Evolutionary conservation across 805 yeast species (phyloP), one percentile per base, ranked within the genome.

Genomic region (Ogataea salicorniae): DNA sequence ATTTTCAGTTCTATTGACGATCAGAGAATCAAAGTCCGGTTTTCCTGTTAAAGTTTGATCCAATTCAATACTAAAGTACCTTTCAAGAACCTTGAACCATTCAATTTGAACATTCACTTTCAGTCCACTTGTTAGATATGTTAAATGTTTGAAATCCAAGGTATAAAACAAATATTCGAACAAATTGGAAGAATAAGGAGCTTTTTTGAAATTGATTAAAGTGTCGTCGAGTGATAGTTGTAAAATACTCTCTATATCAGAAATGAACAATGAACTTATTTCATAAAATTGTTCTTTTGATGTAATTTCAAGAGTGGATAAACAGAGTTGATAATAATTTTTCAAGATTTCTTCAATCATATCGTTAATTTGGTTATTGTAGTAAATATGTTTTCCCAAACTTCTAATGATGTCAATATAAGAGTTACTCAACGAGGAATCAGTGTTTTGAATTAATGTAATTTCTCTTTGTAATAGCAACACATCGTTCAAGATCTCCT

Each of bases 321-420:
- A 68, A n/a, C 18, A 15, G 44, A 39, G 59, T 55, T 47, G 68
- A 54, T 58, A 73, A 46, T 68, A 66, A 48, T 72, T 77, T 17
- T 74, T 55, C 38, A 83, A 66, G 15, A 90, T 70, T 49, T 86
- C 95, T 29, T 80, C 77, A 17, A 90, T 70, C 71, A 92, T 83
- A 62, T 91, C 97, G 15, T 83, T 76, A 5, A 85, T 79, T 64
- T 94, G 99, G 55, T 89, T 95, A 50, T 83, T 83, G 62, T 92
- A 92, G 58, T 90, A 90, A 13, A 83, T 77, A 62, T 90, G 96
- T 2, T 80, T 76, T 1, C 90, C 81, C 45, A 92, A 72, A 49
- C 84, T 82, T 48, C 83, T 79, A 46, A 91, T 77, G 23, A 90
- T 79, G 20, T 69, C 68, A 1, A 81, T 67, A 56, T 81, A 82